A percentile compares a stretch with the other conserved stretches of the same genome.
Evolutionary conservation across 257 asterid species (phyloP).

Genomic region (Fraxinus excelsior): DNA sequence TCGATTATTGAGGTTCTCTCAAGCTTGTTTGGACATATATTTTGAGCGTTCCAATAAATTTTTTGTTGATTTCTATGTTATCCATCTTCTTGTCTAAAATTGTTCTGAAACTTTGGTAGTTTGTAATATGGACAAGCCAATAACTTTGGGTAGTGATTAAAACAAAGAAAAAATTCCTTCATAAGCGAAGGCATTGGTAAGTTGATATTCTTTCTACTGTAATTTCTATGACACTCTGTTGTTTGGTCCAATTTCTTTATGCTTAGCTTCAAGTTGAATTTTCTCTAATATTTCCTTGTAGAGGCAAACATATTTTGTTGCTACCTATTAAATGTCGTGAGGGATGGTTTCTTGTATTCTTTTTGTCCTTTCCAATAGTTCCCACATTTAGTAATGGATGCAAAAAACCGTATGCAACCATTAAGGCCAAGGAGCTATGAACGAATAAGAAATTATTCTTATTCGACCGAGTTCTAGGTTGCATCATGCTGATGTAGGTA

Average conservation of each 20-base stretch:
- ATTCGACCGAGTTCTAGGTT: not conserved
- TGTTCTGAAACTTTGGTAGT: not conserved
- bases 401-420: not conserved
- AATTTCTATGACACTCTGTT: conserved; percentile 15
- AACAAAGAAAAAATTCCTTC: conserved; percentile 14
- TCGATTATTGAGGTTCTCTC: not conserved
- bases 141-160: not conserved
- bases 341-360: not conserved
- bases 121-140: not conserved
- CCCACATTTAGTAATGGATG: not conserved
- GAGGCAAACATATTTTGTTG: not conserved
- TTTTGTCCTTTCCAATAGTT: not conserved
- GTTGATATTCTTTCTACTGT: conserved; percentile 12
- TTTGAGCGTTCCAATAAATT: not conserved
- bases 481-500: not conserved
- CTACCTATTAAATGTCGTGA: not conserved
- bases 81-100: not conserved
- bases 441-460: not conserved
- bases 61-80: conserved; percentile 19
- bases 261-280: not conserved
- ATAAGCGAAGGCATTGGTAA: not conserved
- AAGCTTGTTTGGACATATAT: conserved; percentile 2
- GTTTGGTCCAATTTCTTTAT: not conserved
- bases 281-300: not conserved
- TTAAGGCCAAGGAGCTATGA: not conserved